These are phyloP conservation scores for Helichrysum umbraculigerum DNA, from an alignment of 129 eudicot genomes.

Conservation along the genomic window DNA sequence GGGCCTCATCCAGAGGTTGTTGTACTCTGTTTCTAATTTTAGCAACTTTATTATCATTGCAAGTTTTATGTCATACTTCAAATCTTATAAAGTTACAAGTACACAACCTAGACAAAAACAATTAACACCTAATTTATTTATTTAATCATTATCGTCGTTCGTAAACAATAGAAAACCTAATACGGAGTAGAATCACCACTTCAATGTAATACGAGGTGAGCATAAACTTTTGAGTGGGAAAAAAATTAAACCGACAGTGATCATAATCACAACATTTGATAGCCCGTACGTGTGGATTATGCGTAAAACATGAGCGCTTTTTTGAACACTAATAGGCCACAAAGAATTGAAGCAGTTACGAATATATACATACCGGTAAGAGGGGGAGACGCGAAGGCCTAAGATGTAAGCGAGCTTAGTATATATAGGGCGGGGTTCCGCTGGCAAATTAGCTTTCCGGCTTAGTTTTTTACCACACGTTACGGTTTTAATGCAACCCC, in stretches of 20 bases:
- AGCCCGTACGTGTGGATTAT: too few relatives aligned
- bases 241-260: background rate
- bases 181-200: too few relatives aligned
- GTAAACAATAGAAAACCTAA: background rate
- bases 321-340: background rate
- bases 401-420: slow-evolving; percentile 83
- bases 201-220: too few relatives aligned
- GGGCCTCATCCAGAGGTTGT: background rate
- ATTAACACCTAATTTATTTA: too few relatives aligned
- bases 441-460: slow-evolving; percentile 29
- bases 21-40: slow-evolving; percentile 21
- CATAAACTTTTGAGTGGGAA: too few relatives aligned
- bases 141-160: too few relatives aligned
- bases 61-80: background rate
- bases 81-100: too few relatives aligned
- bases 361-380: slow-evolving; percentile 55
- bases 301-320: too few relatives aligned
- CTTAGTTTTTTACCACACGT: slow-evolving; percentile 65
- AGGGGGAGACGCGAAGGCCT: slow-evolving; percentile 92
- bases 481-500: slow-evolving; percentile 95
- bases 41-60: slow-evolving; percentile 15
- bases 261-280: background rate
- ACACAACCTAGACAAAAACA: too few relatives aligned
- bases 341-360: background rate
- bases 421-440: slow-evolving; percentile 49